Evolutionary conservation across 2,329 filamentous ascomycete genomes (phyloP), one percentile per base, ranked within the genome.

Genomic region (Xylariaceae sp.): DNA sequence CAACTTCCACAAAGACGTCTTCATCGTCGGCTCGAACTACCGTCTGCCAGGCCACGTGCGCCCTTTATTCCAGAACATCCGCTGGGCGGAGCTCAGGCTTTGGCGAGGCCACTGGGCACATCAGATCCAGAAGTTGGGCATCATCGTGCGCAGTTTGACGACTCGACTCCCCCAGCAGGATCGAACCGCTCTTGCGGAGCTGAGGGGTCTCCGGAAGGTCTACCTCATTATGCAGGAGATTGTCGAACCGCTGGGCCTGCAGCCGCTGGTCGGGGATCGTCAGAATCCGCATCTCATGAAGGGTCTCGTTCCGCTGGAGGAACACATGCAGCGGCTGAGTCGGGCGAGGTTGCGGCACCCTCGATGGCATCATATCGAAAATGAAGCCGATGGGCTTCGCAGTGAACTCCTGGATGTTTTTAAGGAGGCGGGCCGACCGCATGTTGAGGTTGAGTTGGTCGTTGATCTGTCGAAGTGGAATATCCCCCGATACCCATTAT

Each of bases 1-100:
- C 44, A 56, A 56, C 23, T 56, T 56, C 23, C 13, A 56, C 11
- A 35, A 23, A 6, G 44, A 56, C 35, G 17, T 50, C 17, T 56
- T 56, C 13, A 50, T 56, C 53, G 4, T 56, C 53, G 23, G 18
- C 7, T 48, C 53, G 15, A 8, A 35, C 11, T 49, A 50, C 44
- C 2, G 30, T 30, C 15, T 11, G 4, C 42, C 44, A 5, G 53
- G 53, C 13, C 44, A 50, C 13, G 44, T 56, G 5, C 44, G 53
- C 7, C 50, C 50, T 13, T 34, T 56, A 2, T 56, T 56, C 15
- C 11, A 17, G 3, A 5, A 10, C 10, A 49, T 49, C 18, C 13
- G 17, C 17, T n/a, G 5, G 30, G 4, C 30, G 47, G n/a, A 34
- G 13, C 5, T 45, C 53, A 4, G 2, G n/a, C 30, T 56, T 18